phyloP scores from a whole-genome alignment of 352 stramenopile genomes.

The Phytophthora tentaculata region DNA sequence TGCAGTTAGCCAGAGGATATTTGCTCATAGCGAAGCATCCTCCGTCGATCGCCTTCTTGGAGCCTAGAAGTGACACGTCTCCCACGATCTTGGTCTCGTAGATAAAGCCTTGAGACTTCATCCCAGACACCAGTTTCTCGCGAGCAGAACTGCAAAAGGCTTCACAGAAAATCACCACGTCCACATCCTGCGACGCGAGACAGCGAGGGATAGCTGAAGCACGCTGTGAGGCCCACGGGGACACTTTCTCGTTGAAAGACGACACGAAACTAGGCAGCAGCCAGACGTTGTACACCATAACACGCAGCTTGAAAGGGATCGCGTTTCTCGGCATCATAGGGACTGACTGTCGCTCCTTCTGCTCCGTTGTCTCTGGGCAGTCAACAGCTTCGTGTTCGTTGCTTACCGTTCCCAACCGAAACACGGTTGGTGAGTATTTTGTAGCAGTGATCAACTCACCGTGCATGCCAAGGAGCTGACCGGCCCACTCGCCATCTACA shows the following conservation, averaged over 20 bases:
- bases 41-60: slow-evolving; percentile 68
- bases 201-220: slow-evolving; percentile 62
- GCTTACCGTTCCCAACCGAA: slow-evolving; percentile 27
- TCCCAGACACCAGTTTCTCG: slow-evolving; percentile 57
- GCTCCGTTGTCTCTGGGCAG: slow-evolving; percentile 19
- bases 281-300: slow-evolving; percentile 83
- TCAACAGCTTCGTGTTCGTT: slow-evolving; percentile 2
- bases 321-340: not conserved
- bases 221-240: slow-evolving; percentile 49
- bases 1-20: slow-evolving; percentile 58
- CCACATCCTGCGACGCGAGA: slow-evolving; percentile 43
- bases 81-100: slow-evolving; percentile 76
- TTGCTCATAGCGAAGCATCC: slow-evolving; percentile 77
- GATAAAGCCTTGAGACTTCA: slow-evolving; percentile 71
- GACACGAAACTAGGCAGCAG: slow-evolving; percentile 65
- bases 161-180: slow-evolving; percentile 80
- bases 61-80: slow-evolving; percentile 49
- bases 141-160: slow-evolving; percentile 59
- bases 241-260: slow-evolving; percentile 71
- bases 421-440: slow-evolving; percentile 52
- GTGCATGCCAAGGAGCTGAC: slow-evolving; percentile 56
- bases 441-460: slow-evolving; percentile 57
- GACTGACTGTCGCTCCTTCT: not conserved
- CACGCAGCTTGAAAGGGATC: slow-evolving; percentile 50
- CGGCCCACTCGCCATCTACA: slow-evolving; percentile 51